A percentile compares a stretch with the other conserved stretches of the same genome.
Conservation (phyloP, 2,329 filamentous ascomycete genomes). For the Cryphonectria japonica region DNA sequence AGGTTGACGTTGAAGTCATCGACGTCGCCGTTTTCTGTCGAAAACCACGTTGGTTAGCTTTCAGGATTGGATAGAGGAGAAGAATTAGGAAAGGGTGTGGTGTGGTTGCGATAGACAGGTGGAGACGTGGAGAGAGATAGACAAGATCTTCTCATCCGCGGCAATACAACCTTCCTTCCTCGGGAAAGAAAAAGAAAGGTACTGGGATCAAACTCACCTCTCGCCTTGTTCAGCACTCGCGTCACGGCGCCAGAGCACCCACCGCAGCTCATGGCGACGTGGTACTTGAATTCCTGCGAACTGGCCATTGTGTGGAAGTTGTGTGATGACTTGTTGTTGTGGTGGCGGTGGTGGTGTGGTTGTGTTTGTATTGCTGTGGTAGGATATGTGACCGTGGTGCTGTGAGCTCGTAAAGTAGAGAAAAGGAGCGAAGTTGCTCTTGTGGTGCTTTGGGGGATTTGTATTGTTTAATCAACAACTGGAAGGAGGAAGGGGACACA, state of each 20-base stretch:
- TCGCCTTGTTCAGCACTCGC: slow-evolving; percentile 87
- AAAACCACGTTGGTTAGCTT: background rate
- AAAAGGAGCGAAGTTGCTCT: background rate
- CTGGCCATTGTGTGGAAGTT: slow-evolving; percentile 64
- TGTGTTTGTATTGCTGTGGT: background rate
- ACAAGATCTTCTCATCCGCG: background rate
- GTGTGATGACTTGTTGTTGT: background rate
- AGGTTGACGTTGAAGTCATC: slow-evolving; percentile 87
- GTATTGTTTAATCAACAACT: background rate
- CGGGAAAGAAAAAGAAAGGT: too few species aligned
- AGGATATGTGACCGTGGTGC: background rate
- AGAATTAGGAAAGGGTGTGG: background rate
- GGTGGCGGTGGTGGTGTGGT: too few species aligned
- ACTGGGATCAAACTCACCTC: slow-evolving; percentile 58
- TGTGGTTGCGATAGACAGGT: too few species aligned
- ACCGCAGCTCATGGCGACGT: slow-evolving; percentile 90
- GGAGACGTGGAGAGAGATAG: background rate
- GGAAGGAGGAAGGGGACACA: background rate
- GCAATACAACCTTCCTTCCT: background rate
- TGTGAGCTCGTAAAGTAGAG: background rate
- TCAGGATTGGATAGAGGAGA: too few species aligned
- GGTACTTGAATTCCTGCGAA: slow-evolving; percentile 89
- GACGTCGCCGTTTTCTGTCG: slow-evolving; percentile 63
- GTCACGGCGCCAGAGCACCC: slow-evolving; percentile 96
- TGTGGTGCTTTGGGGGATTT: background rate